Conservation (phyloP, 352 stramenopile species). For the Pythium oligandrum region DNA sequence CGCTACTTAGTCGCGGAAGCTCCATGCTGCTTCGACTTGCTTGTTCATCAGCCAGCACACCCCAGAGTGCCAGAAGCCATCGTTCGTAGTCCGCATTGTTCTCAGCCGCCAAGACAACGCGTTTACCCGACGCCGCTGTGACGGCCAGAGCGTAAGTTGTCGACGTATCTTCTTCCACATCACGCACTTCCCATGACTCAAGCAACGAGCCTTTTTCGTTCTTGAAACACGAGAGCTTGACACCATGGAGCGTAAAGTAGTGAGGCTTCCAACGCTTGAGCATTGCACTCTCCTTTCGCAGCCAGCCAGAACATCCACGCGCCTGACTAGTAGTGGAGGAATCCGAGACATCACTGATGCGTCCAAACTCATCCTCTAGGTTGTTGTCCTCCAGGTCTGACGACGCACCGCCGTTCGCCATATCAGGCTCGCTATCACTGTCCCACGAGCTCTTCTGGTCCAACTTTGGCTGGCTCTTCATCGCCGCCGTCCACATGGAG, state of each 20-base stretch:
- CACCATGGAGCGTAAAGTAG: conserved; percentile 70
- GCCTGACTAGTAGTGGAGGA: conserved; percentile 18
- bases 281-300: conserved; percentile 57
- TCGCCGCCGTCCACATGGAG: conserved; percentile 53
- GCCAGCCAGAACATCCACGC: conserved; percentile 48
- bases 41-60: conserved; percentile 18
- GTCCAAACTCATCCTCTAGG: conserved; percentile 12
- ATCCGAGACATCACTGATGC: conserved; percentile 20
- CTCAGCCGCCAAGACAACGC: conserved; percentile 58
- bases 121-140: conserved; percentile 33
- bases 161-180: conserved; percentile 27
- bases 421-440: conserved; percentile 16
- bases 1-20: neutral
- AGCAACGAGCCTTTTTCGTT: conserved; percentile 52
- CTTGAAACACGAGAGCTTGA: conserved; percentile 77
- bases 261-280: conserved; percentile 72
- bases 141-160: conserved; percentile 42
- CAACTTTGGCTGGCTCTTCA: conserved; percentile 33
- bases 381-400: conserved; percentile 16
- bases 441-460: conserved; percentile 30
- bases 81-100: conserved; percentile 56
- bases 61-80: conserved; percentile 47
- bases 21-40: neutral
- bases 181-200: conserved; percentile 33
- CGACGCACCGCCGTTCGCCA: neutral